Base-by-base conservation (phyloP, 2,329 filamentous ascomycete species). In the Harringtonia aguacate region DNA sequence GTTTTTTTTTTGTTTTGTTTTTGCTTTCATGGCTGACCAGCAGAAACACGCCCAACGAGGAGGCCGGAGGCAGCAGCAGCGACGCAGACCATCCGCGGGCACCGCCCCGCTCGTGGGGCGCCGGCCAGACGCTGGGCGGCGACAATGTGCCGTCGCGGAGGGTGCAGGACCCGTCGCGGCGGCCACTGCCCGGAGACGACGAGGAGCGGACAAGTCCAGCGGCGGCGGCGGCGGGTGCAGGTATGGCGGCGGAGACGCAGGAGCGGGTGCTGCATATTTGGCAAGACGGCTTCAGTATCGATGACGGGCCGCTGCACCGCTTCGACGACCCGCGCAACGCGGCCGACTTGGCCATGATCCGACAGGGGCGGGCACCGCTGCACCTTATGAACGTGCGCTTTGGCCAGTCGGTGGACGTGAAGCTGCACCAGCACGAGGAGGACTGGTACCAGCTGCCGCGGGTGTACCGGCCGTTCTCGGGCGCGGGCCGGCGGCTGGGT, bases 251-350 rank as follows among this genome's bases (percentile, higher is more conserved):
- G 10, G 66, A 72, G 29, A 72, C 75, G 6, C 77, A 84, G 48
- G 77, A 78, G 41, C 79, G 85, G 41, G 74, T 78, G 12, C 70
- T 94, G 43, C 86, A 90, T 56, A 72, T 92, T 36, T 94, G 86
- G 86, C 73, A 75, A 35, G 81, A 94, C 57, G 86, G 86, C 14
- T 90, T 92, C 65, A 90, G 84, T 51, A 79, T 94, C 48, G 86
- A 89, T 47, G 84, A 92, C 55, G 86, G 86, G 24, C 75, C 80
- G 38, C 75, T 92, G 31, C 80, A 76, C 58, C 78, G 84, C 45
- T 90, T 86, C 56, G 83, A 89, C 55, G 85, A 92, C 59, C 84
- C 85, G 0, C 73, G 72, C 27, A 88, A 90, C 58, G 76, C 79
- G 27, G 70, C 72, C 40, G 83, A 84, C 43, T 68, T 92, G 36